phyloP scores from a whole-genome alignment of 1,284 basidiomycete species.

The Mycena citricolor region DNA sequence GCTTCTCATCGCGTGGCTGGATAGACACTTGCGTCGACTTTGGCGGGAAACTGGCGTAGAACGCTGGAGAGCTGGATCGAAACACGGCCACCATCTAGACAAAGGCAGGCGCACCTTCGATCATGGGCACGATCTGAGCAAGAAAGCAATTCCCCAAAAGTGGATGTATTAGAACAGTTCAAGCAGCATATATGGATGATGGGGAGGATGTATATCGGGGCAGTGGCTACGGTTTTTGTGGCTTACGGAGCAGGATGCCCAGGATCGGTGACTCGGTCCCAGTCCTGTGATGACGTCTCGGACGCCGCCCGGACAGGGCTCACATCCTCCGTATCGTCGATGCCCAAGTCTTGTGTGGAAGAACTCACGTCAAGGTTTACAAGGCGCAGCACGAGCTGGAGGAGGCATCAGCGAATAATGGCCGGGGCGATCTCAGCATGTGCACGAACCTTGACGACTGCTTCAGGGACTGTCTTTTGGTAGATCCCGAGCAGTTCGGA shows the following conservation, averaged over 20 bases:
- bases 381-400: conserved; percentile 84
- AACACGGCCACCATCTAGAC: too few relatives aligned
- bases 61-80: too few relatives aligned
- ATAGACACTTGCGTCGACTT: conserved; percentile 67
- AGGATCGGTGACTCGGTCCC: conserved; percentile 79
- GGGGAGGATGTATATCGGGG: conserved; percentile 23
- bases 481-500: conserved; percentile 92
- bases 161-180: conserved; percentile 67
- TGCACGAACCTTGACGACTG: conserved; percentile 76
- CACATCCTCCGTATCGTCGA: conserved; percentile 54
- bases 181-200: conserved; percentile 28
- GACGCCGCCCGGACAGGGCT: conserved; percentile 71
- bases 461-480: conserved; percentile 86
- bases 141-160: conserved; percentile 33
- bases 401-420: conserved; percentile 16
- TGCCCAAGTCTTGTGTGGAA: conserved; percentile 34
- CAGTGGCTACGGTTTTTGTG: conserved; percentile 18
- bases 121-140: conserved; percentile 58
- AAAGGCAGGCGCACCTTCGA: conserved; percentile 77
- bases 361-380: conserved; percentile 86
- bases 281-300: conserved; percentile 81
- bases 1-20: conserved; percentile 39
- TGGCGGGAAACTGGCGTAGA: conserved; percentile 72
- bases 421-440: too few relatives aligned
- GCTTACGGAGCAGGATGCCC: conserved; percentile 46